Base-by-base conservation (phyloP, 2,329 filamentous ascomycete species). In the Fusarium sp. region DNA sequence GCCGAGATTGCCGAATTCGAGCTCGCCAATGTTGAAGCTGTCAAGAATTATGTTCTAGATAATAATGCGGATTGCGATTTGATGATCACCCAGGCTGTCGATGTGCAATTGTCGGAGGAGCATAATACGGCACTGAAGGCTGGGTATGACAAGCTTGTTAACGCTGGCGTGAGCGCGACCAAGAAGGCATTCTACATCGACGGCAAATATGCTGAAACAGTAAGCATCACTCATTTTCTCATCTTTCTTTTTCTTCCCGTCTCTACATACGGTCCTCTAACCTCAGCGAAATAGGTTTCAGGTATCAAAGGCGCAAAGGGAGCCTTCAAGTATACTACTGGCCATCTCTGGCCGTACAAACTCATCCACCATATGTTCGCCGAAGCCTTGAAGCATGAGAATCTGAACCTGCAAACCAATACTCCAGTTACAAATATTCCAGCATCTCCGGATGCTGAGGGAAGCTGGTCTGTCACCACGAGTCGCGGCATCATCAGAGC, bases 21-120 rank as follows among this genome's bases (percentile, higher is more conserved):
- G 27, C 26, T 49, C 2, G 61, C 37, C 3, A 74, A 74, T 26
- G 11, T 71, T 5, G 42, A 62, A 4, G 73, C 71, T 0, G 59
- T 85, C 8, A 80, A 82, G 57, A 64, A 79, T 5, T 71, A 78
- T 18, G 75, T 85, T 9, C 76, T 81, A n/a, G 67, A 77, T 0
- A 80, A 84, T 41, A 61, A 71, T 0, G 78, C 85, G 14, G 82
- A 85, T 44, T 85, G 83, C 64, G 83, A 85, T 35, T 83, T 85
- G 18, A 77, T 83, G 15, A 42, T 84, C 5, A 83, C 81, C 1
- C 73, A 83, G 7, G 79, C 80, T 11, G 74, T 79, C 7, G 83
- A 85, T 65, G 80, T 83, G 1, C 78, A 79, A n/a, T 60, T 84
- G 11, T 75, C 69, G 2, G 27, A 41, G n/a, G 54, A 70, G 5